Base-by-base conservation (phyloP, 495 filamentous ascomycete species). In the Staphylotrichum tortipilum region DNA sequence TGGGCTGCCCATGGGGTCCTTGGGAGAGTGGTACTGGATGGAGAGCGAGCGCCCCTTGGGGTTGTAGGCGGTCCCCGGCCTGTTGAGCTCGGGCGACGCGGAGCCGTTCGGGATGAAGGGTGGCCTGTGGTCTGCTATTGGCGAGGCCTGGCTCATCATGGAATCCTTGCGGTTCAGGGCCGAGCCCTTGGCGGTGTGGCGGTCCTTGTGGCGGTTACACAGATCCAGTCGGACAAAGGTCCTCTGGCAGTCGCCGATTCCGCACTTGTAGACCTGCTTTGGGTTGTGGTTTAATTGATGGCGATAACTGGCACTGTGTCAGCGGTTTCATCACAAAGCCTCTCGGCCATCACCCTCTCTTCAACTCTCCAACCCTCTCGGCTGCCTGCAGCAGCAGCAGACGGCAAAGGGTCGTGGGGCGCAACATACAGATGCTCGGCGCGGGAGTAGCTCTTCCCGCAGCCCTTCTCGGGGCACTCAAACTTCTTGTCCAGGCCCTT, bases 241-340 rank as follows among this genome's bases (percentile, higher is more conserved):
- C 37, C 91, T 85, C 50, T 82, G 77, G 65, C 92, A 98, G 54
- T 89, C 88, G 29, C 87, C 89, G 60, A 89, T 95, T 63, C 95
- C 87, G 74, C 92, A 98, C 64, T 79, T 82, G 63, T 94, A 98
- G 29, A 97, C 95, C 60, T 94, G 86, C 68, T 98, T 97, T 7
- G 91, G 90, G 75, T 75, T 83, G 84, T 92, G 92, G 60, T 98
- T 98, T 57, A 98, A 68, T 68, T 96, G 91, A 68, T 98, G 92
- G 19, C 92, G 81, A 67, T 95, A 78, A 28, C 77, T 79, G 38
- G 39, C 30, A 18, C 31, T 28, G 44, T 21, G 52, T 61, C 50
- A 60, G 65, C 53, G 65, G 45, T 51, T 39, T 23, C 22, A n/a
- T n/a, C n/a, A n/a, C n/a, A n/a, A n/a, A n/a, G n/a, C n/a, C n/a